A percentile compares a stretch with the other conserved stretches of the same genome.
phyloP scores from a whole-genome alignment of 2,329 filamentous ascomycete species.

The Sporothrix globosa region DNA sequence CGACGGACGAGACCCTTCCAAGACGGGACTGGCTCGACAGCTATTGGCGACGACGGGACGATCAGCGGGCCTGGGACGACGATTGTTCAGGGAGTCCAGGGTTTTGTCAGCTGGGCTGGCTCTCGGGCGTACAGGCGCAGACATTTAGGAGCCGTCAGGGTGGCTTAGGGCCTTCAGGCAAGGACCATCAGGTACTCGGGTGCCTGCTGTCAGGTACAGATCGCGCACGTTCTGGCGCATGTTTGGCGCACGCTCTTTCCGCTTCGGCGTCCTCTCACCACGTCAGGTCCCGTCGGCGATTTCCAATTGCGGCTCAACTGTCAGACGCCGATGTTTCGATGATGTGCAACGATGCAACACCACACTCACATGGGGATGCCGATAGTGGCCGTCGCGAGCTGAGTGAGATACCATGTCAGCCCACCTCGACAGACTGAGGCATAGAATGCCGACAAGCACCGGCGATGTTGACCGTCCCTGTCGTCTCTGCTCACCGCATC shows the following conservation, averaged over 20 bases:
- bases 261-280: not conserved
- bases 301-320: not conserved
- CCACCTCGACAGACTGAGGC: too few species aligned
- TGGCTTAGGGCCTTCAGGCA: too few species aligned
- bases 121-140: not conserved
- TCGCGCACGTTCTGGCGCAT: not conserved
- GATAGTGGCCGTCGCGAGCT: constrained; percentile 9
- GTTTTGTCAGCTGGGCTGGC: not conserved
- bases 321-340: not conserved
- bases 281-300: not conserved
- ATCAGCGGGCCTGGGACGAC: constrained; percentile 19
- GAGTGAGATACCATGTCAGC: not conserved
- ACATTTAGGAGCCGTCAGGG: not conserved
- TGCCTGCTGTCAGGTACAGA: constrained; percentile 6
- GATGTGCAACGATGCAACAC: not conserved
- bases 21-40: not conserved
- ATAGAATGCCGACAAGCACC: too few species aligned
- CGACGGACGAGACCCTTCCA: not conserved
- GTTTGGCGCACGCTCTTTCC: not conserved
- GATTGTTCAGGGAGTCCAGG: not conserved
- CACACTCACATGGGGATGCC: constrained; percentile 8
- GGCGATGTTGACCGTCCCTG: too few species aligned
- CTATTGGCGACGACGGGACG: not conserved
- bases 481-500: too few species aligned
- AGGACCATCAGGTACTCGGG: not conserved